Conservation (phyloP, 2,329 filamentous ascomycete species). For the Bisporella sp. region DNA sequence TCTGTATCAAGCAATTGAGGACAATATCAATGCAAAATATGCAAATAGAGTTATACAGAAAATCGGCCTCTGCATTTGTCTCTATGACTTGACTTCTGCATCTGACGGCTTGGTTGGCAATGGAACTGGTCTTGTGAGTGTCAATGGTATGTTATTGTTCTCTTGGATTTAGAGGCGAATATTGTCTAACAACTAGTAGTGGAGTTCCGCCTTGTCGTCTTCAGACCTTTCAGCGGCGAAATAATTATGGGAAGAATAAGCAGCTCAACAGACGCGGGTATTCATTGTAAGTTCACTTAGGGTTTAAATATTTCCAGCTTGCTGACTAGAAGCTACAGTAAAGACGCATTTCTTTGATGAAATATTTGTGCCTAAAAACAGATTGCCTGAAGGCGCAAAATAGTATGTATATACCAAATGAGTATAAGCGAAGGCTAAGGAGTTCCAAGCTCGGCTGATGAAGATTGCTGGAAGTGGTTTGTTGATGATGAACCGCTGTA, state of each 20-base stretch:
- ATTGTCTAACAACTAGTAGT: constrained; percentile 43
- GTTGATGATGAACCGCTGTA: constrained; percentile 66
- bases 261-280: constrained; percentile 63
- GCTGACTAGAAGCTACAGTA: constrained; percentile 39
- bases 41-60: constrained; percentile 93
- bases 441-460: constrained; percentile 54
- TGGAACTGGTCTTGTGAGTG: constrained; percentile 85
- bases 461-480: constrained; percentile 81
- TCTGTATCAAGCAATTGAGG: constrained; percentile 80
- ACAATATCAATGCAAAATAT: constrained; percentile 96
- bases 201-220: constrained; percentile 88
- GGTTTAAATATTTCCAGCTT: background rate
- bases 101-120: constrained; percentile 94
- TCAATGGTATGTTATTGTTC: constrained; percentile 60
- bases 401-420: constrained; percentile 49
- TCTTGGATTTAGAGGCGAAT: constrained; percentile 53
- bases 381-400: constrained; percentile 67
- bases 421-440: background rate
- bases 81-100: constrained; percentile 83
- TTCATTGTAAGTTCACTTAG: constrained; percentile 49
- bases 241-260: constrained; percentile 82
- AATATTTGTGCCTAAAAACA: constrained; percentile 69
- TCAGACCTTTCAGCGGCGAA: constrained; percentile 92
- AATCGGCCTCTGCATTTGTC: constrained; percentile 85
- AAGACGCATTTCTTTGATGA: constrained; percentile 92